phyloP scores from a whole-genome alignment of 768 basidiomycete species.

The Lactarius tabidus region DNA sequence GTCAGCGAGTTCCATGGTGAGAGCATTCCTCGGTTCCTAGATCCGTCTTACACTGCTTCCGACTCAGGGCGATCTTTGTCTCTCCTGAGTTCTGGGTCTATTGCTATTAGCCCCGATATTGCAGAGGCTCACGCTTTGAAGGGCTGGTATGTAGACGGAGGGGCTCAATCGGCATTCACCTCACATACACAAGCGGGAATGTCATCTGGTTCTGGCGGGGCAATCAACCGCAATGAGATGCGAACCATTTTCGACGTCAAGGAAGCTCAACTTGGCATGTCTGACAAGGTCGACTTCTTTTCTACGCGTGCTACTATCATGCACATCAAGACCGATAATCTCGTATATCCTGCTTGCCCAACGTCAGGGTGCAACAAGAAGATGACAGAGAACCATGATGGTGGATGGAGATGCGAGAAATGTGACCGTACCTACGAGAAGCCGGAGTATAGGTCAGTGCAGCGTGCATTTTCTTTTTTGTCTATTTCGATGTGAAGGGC shows the following conservation, averaged over 20 bases:
- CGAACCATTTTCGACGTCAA: slow-evolving; percentile 75
- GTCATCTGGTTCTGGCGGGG: slow-evolving; percentile 34
- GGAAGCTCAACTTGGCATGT: slow-evolving; percentile 65
- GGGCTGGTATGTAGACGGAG: slow-evolving; percentile 87
- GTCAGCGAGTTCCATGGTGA: slow-evolving; percentile 88
- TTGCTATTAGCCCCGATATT: slow-evolving; percentile 90
- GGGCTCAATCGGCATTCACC: slow-evolving; percentile 60
- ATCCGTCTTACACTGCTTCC: slow-evolving; percentile 15
- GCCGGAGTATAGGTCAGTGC: slow-evolving; percentile 76
- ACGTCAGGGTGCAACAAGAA: slow-evolving; percentile 85
- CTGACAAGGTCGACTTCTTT: slow-evolving; percentile 79
- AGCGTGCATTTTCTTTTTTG: not conserved
- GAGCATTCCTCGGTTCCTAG: slow-evolving; percentile 22
- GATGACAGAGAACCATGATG: slow-evolving; percentile 57
- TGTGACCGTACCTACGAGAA: slow-evolving; percentile 66
- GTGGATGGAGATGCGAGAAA: slow-evolving; percentile 89
- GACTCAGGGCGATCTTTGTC: slow-evolving; percentile 73
- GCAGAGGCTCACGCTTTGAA: slow-evolving; percentile 79
- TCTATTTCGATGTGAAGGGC: slow-evolving; percentile 11
- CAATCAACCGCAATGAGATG: slow-evolving; percentile 69
- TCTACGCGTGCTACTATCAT: slow-evolving; percentile 77
- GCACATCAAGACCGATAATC: slow-evolving; percentile 78
- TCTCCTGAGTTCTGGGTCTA: slow-evolving; percentile 72
- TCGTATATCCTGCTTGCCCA: slow-evolving; percentile 88
- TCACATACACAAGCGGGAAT: slow-evolving; percentile 54